Evolutionary conservation across 192 early-diverging fungal genomes (phyloP).

Genomic region (Coemansia sp.): DNA sequence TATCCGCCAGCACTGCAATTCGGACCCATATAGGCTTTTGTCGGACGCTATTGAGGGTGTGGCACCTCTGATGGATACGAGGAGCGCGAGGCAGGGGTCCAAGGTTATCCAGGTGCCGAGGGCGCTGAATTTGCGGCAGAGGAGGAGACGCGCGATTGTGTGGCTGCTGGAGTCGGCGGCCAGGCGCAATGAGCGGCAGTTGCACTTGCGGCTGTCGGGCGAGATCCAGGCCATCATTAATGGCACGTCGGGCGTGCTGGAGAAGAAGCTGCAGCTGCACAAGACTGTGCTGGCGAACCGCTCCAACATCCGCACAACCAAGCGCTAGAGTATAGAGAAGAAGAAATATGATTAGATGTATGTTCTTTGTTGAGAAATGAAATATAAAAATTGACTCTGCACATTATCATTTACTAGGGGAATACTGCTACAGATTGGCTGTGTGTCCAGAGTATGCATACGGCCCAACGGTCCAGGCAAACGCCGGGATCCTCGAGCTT

Average conservation of each 20-base stretch:
- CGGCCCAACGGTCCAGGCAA: conserved; percentile 26
- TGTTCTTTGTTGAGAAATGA: not conserved
- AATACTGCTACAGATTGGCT: conserved; percentile 15
- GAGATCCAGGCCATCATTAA: conserved; percentile 82
- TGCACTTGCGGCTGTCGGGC: conserved; percentile 68
- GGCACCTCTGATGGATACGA: conserved; percentile 72
- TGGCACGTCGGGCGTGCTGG: conserved; percentile 63
- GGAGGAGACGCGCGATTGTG: conserved; percentile 71
- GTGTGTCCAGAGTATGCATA: conserved; percentile 16
- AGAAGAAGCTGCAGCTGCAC: conserved; percentile 75
- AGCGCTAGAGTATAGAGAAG: not conserved
- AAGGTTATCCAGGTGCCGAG: conserved; percentile 78
- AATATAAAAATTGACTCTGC: not conserved
- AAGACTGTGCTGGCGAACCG: conserved; percentile 82
- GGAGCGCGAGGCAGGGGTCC: conserved; percentile 70
- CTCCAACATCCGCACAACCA: conserved; percentile 58
- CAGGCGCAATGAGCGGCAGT: conserved; percentile 60
- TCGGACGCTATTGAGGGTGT: conserved; percentile 70
- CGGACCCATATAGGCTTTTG: conserved; percentile 66
- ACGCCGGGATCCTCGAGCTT: conserved; percentile 19
- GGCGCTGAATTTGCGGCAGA: conserved; percentile 75
- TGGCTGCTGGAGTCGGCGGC: conserved; percentile 81
- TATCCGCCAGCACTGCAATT: conserved; percentile 61
- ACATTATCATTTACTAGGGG: too few species aligned
- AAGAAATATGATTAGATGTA: not conserved